Percentiles rank a stretch among this genome's conserved stretches.
Evolutionary conservation across 371 early-diverging fungal species (phyloP).

Genomic region (Saksenaea vasiformis): DNA sequence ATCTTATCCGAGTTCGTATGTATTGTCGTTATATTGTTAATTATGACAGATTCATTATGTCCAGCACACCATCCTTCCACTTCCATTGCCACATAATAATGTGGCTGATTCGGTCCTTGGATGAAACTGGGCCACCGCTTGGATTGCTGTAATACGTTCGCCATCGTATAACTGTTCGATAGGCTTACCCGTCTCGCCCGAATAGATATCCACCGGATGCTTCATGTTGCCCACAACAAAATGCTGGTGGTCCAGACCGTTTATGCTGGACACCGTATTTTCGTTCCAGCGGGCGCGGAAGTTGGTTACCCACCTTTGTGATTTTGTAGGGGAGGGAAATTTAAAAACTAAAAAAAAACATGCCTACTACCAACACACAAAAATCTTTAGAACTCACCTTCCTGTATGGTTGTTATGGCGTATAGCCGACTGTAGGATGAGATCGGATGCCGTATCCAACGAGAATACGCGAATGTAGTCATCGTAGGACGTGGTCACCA

Average conservation of each 20-base stretch:
- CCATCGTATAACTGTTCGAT: conserved; percentile 53
- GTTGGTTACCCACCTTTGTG: conserved; percentile 71
- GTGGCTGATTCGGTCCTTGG: conserved; percentile 42
- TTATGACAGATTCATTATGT: conserved; percentile 9
- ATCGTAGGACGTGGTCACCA: conserved; percentile 53
- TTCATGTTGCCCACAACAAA: conserved; percentile 75
- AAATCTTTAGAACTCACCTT: conserved; percentile 28
- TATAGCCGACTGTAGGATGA: conserved; percentile 44
- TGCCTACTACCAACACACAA: not conserved
- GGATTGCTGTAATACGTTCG: conserved; percentile 64
- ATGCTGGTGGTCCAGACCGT: conserved; percentile 38
- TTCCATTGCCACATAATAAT: conserved; percentile 41
- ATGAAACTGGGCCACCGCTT: conserved; percentile 70
- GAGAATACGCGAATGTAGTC: conserved; percentile 56
- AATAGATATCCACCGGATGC: conserved; percentile 62
- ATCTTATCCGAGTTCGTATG: too few relatives aligned
- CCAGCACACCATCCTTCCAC: conserved; percentile 49
- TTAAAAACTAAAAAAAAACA: conserved; percentile 8
- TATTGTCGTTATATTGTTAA: too few relatives aligned
- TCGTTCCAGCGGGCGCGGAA: conserved; percentile 73
- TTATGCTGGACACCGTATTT: conserved; percentile 25
- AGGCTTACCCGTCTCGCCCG: conserved; percentile 57
- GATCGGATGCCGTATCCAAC: conserved; percentile 32
- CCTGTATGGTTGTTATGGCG: conserved; percentile 73
- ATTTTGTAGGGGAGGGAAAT: not conserved